Evolutionary conservation across 2,329 filamentous ascomycete genomes (phyloP).

Genomic region (Tricladium varicosporioides): DNA sequence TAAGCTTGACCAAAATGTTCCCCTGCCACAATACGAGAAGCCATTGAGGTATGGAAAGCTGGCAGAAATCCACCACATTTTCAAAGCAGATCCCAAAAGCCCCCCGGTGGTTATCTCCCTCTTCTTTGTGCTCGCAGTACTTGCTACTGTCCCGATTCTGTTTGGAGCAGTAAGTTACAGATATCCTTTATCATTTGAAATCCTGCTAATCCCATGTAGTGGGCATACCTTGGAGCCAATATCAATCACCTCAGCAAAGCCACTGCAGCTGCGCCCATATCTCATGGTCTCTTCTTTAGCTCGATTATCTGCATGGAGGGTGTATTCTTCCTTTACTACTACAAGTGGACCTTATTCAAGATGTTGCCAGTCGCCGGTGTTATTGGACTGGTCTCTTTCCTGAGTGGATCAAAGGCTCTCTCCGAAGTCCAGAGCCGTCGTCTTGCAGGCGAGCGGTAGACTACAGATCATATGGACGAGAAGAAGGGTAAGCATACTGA

Average conservation of each 20-base stretch:
- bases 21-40: constrained; percentile 59
- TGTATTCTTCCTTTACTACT: constrained; percentile 94
- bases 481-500: neutral
- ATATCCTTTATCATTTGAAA: constrained; percentile 12
- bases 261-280: constrained; percentile 70
- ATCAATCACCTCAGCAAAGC: constrained; percentile 74
- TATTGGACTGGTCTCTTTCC: constrained; percentile 69
- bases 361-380: constrained; percentile 70
- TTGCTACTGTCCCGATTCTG: constrained; percentile 71
- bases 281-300: constrained; percentile 81
- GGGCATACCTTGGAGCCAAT: constrained; percentile 81
- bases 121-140: constrained; percentile 70
- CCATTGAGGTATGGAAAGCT: constrained; percentile 81
- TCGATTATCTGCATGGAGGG: constrained; percentile 86
- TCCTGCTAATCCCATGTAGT: constrained; percentile 49
- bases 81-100: constrained; percentile 75
- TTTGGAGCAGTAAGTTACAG: constrained; percentile 60
- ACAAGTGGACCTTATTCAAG: constrained; percentile 88
- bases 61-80: constrained; percentile 86
- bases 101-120: constrained; percentile 78
- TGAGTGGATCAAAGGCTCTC: constrained; percentile 87
- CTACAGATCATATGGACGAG: neutral
- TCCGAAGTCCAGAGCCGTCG: constrained; percentile 90
- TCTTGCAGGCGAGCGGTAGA: constrained; percentile 54
- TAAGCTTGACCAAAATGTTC: constrained; percentile 57